Base-by-base conservation (phyloP, 192 early-diverging fungal genomes). In the Backusella morwellensis region DNA sequence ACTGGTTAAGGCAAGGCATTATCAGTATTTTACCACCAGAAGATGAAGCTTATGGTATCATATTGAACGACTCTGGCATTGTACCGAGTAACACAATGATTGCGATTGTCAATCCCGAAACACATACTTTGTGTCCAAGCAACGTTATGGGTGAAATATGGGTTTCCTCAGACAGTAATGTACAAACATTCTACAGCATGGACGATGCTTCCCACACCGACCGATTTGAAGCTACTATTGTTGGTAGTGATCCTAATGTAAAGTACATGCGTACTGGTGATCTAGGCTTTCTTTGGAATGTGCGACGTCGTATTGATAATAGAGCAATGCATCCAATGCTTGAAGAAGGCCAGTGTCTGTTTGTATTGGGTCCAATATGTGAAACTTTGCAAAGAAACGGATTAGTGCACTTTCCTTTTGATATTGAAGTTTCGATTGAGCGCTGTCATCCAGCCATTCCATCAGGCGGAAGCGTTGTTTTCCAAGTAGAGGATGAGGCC, bases 101-200 rank as follows among this genome's bases (percentile, higher is more conserved):
- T 35, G 95, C 93, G 32, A 95, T 96, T 70, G 92, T 96, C 35
- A 89, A 96, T 68, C 93, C 95, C 1, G 86, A 86, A 69, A 94
- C 94, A 14, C 86, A 87, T 11, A 84, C 78, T n/a, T 83, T 94
- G 8, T 91, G 93, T 75, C 80, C 88, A 6, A 88, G 88, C 4
- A 90, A 93, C 44, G 86, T 89, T 59, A 84, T 95, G 69, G 95
- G 95, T 54, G 95, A 95, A 84, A 95, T 96, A 15, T 96, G 94
- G 94, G 94, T 96, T 15, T 90, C 85, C 32, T 92, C 89, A 19
- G 86, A 90, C 47, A 54, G 83, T 34, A 91, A 88, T 77, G 84
- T 84, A 4, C 84, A 86, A 59, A 84, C 84, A 1, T 86, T 83
- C 34, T 81, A 86, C 50, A 82, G 81, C 1, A 75, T 82, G 12